Evolutionary conservation across 83 land plant species (phyloP).

Genomic region (Diphasiastrum complanatum): DNA sequence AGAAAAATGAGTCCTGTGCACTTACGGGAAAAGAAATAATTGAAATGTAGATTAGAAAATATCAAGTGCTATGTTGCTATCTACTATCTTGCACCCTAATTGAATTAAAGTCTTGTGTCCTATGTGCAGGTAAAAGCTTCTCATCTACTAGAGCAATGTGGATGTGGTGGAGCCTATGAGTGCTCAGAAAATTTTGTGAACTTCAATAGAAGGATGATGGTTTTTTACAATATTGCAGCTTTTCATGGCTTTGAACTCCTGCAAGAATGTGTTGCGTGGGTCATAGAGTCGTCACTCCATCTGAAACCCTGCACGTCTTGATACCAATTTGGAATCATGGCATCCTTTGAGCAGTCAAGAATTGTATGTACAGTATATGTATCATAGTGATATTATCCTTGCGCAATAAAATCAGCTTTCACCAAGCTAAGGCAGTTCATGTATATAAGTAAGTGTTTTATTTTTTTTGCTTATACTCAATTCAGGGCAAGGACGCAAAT

Average conservation of each 20-base stretch:
- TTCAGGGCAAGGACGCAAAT: too few species aligned
- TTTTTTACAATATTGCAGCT: slow-evolving; percentile 58
- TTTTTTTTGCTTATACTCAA: too few species aligned
- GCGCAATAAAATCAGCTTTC: too few species aligned
- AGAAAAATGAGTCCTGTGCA: neutral
- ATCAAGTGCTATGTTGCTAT: neutral
- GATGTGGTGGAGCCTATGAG: slow-evolving; percentile 78
- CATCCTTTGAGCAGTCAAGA: too few species aligned
- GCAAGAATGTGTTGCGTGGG: slow-evolving; percentile 68
- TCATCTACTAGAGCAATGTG: slow-evolving; percentile 87
- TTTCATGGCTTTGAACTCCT: slow-evolving; percentile 72
- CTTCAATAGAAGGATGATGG: slow-evolving; percentile 59
- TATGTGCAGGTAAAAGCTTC: slow-evolving; percentile 62
- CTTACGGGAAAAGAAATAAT: neutral
- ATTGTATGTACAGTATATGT: too few species aligned
- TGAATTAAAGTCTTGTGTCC: neutral
- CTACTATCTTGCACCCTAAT: neutral
- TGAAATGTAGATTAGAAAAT: neutral
- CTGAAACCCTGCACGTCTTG: too few species aligned
- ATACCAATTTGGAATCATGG: too few species aligned
- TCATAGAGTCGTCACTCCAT: too few species aligned
- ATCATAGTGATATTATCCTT: too few species aligned
- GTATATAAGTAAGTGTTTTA: too few species aligned
- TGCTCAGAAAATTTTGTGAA: slow-evolving; percentile 65
- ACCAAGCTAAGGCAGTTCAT: too few species aligned